These are phyloP conservation scores for Thelonectria olida DNA, from an alignment of 2,329 filamentous ascomycete species.

Conservation along the genomic window DNA sequence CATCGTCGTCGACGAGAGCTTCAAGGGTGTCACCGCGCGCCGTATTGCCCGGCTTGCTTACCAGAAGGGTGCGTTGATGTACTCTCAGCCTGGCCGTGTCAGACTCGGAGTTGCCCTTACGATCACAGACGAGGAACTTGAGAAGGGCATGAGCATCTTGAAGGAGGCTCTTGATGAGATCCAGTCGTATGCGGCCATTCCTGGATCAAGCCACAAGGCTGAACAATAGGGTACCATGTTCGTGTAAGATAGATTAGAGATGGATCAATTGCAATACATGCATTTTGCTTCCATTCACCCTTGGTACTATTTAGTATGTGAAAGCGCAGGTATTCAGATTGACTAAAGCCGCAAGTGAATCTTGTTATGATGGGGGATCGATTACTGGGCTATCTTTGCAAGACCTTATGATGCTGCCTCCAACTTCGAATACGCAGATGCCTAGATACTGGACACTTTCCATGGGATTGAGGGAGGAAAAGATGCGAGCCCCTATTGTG, in stretches of 20 bases:
- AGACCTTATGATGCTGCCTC: too few relatives aligned
- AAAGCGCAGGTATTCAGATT: too few relatives aligned
- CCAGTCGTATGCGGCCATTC: constrained; percentile 20
- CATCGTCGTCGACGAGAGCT: constrained; percentile 14
- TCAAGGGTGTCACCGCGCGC: constrained; percentile 17
- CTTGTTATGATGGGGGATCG: too few relatives aligned
- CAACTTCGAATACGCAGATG: too few relatives aligned
- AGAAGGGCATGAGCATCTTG: constrained; percentile 19
- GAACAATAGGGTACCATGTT: background rate
- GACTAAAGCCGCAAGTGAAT: too few relatives aligned
- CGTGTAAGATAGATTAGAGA: background rate
- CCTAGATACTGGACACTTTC: too few relatives aligned
- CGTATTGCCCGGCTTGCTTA: constrained; percentile 19
- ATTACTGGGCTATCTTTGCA: too few relatives aligned
- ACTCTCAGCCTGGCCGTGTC: constrained; percentile 12
- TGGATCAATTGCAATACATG: background rate
- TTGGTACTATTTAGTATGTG: too few relatives aligned
- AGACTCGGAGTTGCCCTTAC: constrained; percentile 20
- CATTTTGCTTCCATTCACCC: too few relatives aligned
- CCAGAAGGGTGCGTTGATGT: constrained; percentile 21
- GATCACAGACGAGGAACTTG: constrained; percentile 27
- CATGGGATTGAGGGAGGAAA: too few relatives aligned
- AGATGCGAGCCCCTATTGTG: background rate
- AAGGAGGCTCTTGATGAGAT: constrained; percentile 20
- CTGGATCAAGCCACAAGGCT: constrained; percentile 21